A percentile compares a stretch with the other conserved stretches of the same genome.
These are phyloP conservation scores for Elaeis guineensis DNA, from an alignment of 176 grass and related monocot genomes.

Conservation along the genomic window DNA sequence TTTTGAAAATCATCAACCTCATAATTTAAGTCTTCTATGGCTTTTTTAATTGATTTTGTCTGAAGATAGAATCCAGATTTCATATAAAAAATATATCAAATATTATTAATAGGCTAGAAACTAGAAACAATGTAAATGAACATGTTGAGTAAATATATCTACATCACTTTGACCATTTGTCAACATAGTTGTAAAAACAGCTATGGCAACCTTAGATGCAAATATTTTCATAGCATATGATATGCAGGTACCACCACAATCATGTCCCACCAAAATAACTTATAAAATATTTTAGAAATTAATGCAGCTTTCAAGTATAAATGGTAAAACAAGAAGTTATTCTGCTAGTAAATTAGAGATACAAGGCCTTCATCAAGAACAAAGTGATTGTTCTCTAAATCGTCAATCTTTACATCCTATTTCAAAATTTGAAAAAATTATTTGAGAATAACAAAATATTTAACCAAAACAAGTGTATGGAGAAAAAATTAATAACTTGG, in stretches of 20 bases:
- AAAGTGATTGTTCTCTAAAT: conserved; percentile 70
- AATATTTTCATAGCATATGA: conserved; percentile 77
- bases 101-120: neutral
- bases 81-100: neutral
- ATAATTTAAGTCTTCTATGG: conserved; percentile 63
- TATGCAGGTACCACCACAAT: conserved; percentile 50
- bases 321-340: no score
- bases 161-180: conserved; percentile 59
- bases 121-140: neutral
- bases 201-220: conserved; percentile 62
- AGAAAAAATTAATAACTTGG: no score
- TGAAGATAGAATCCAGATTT: conserved; percentile 8
- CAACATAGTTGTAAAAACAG: conserved; percentile 80
- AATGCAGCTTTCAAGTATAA: no score
- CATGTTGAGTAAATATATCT: conserved; percentile 47
- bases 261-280: conserved; percentile 92
- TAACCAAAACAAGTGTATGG: neutral
- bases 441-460: neutral
- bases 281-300: conserved; percentile 8
- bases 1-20: conserved; percentile 63
- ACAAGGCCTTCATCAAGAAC: conserved; percentile 31
- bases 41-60: conserved; percentile 65
- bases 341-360: no score
- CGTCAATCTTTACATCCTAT: conserved; percentile 58
- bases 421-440: conserved; percentile 11